Conservation (phyloP, 306 rosid species). For the Sesbania bispinosa region DNA sequence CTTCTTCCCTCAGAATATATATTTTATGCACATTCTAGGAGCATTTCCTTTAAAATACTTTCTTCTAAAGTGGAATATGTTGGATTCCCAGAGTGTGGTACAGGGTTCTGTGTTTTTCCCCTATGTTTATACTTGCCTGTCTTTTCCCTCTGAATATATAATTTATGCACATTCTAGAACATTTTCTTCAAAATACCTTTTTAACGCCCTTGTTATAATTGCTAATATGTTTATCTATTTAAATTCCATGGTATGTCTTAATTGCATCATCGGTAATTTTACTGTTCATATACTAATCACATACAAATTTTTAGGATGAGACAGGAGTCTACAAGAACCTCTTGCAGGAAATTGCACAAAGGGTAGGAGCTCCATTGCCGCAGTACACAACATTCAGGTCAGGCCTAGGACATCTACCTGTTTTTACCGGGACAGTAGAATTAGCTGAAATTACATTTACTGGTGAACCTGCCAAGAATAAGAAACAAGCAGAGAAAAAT, state of each 20-base stretch:
- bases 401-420: slow-evolving; percentile 93
- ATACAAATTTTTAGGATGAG: slow-evolving; percentile 61
- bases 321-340: slow-evolving; percentile 99
- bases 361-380: slow-evolving; percentile 98
- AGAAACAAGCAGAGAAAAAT: slow-evolving; percentile 98
- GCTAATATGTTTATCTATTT: neutral
- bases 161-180: neutral
- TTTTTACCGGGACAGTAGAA: slow-evolving; percentile 93
- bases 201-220: neutral
- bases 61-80: neutral
- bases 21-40: neutral
- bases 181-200: neutral
- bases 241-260: neutral
- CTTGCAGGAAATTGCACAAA: slow-evolving; percentile 94
- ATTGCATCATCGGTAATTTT: neutral
- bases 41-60: neutral
- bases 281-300: slow-evolving; percentile 13
- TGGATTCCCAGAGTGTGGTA: neutral
- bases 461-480: slow-evolving; percentile 95
- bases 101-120: neutral
- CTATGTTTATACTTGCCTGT: neutral
- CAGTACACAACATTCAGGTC: slow-evolving; percentile 92
- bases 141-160: neutral
- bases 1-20: neutral
- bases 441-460: slow-evolving; percentile 92